A percentile compares a stretch with the other conserved stretches of the same genome.
Conservation (phyloP, 768 basidiomycete species). For the Suillus subluteus region DNA sequence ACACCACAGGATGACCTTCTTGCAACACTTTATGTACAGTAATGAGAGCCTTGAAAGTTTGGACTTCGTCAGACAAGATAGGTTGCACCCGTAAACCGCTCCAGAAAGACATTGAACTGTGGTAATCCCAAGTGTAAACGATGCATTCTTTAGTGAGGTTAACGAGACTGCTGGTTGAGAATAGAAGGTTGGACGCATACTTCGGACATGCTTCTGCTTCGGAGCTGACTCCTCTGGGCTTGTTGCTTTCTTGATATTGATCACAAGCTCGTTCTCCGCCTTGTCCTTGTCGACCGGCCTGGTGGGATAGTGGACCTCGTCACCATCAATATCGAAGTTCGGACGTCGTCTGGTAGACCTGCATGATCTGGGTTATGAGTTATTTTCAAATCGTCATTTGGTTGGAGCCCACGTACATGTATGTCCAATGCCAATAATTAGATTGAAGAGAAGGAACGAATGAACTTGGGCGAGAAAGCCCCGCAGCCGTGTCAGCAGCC, state of each 20-base stretch:
- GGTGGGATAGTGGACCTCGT: constrained; percentile 89
- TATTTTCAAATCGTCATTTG: not conserved
- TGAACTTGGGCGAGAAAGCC: not conserved
- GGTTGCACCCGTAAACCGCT: constrained; percentile 95
- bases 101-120: constrained; percentile 98
- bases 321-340: constrained; percentile 73
- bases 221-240: constrained; percentile 94
- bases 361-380: constrained; percentile 11
- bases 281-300: constrained; percentile 98
- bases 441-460: not conserved
- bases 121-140: constrained; percentile 99
- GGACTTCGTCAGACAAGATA: constrained; percentile 94
- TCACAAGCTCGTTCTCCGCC: constrained; percentile 89
- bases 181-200: constrained; percentile 52
- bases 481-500: constrained; percentile 2
- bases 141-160: constrained; percentile 75
- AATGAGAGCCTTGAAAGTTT: constrained; percentile 98
- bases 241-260: constrained; percentile 99
- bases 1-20: constrained; percentile 93
- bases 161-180: constrained; percentile 15
- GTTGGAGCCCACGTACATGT: constrained; percentile 16
- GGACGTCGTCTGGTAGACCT: constrained; percentile 40
- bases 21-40: constrained; percentile 97
- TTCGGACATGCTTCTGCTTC: constrained; percentile 99
- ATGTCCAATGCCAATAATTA: constrained; percentile 15